Conservation (phyloP, 768 basidiomycete species). For the Suillus clintonianus region DNA sequence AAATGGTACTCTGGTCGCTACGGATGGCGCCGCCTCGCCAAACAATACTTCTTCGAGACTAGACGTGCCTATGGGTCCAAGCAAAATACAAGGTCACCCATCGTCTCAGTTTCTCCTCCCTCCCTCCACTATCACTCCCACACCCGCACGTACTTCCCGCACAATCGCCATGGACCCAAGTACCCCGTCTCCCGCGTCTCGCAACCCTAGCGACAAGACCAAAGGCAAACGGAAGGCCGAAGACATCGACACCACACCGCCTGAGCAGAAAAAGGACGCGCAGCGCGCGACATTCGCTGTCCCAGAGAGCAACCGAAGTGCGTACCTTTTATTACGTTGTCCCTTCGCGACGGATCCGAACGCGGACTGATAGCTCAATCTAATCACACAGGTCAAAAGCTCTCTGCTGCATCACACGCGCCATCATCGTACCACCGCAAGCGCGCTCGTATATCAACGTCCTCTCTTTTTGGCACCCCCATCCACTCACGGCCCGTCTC, state of each 20-base stretch:
- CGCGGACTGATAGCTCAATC: conserved; percentile 25
- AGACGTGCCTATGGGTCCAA: conserved; percentile 17
- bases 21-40: conserved; percentile 15
- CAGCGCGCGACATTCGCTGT: conserved; percentile 65
- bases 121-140: conserved; percentile 16
- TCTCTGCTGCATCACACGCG: conserved; percentile 56
- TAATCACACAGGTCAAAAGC: conserved; percentile 47
- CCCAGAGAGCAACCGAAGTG: conserved; percentile 57
- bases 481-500: conserved; percentile 32
- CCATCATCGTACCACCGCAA: conserved; percentile 77
- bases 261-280: conserved; percentile 54
- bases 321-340: conserved; percentile 32
- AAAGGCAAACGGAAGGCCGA: conserved; percentile 76
- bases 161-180: conserved; percentile 24
- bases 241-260: conserved; percentile 69
- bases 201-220: conserved; percentile 34
- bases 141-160: conserved; percentile 19
- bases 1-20: conserved; percentile 12
- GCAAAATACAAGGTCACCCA: conserved; percentile 9
- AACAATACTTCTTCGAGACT: conserved; percentile 15
- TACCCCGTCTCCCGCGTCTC: conserved; percentile 34
- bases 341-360: conserved; percentile 13
- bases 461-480: conserved; percentile 35
- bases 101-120: conserved; percentile 10
- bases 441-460: conserved; percentile 58